Percentiles rank a stretch among this genome's conserved stretches.
Conservation (phyloP, 176 grass and related monocot genomes). For the Urochloa ruziziensis region DNA sequence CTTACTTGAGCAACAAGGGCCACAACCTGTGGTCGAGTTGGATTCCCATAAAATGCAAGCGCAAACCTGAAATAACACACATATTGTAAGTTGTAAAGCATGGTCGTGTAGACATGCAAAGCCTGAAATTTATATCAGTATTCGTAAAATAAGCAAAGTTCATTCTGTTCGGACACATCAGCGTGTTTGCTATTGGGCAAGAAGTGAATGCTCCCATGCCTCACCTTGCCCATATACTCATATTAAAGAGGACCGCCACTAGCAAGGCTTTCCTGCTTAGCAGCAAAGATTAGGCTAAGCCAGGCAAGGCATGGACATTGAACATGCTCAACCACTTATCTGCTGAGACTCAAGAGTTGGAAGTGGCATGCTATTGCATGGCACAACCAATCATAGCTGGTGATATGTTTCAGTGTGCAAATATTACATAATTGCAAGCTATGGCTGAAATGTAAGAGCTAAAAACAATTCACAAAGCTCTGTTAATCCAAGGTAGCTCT, state of each 20-base stretch:
- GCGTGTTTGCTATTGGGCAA: background rate
- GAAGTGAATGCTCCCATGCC: background rate
- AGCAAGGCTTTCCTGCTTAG: background rate
- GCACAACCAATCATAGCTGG: background rate
- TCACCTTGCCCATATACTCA: background rate
- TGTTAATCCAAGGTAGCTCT: conserved; percentile 3
- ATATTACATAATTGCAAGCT: background rate
- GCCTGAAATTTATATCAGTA: background rate
- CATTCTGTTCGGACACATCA: background rate
- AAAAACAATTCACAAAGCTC: conserved; percentile 13
- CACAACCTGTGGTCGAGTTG: conserved; percentile 70
- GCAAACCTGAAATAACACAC: conserved; percentile 73
- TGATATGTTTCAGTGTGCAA: background rate
- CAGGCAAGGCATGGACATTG: background rate
- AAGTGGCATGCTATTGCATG: background rate
- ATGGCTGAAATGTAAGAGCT: background rate
- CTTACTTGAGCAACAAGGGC: conserved; percentile 83
- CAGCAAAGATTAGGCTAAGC: background rate
- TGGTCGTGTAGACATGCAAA: background rate
- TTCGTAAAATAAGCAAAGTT: background rate
- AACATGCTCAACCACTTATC: background rate
- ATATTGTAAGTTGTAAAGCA: conserved; percentile 15
- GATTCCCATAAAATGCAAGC: conserved; percentile 85
- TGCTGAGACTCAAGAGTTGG: background rate
- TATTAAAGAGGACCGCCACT: background rate